phyloP scores from a whole-genome alignment of 2,329 filamentous ascomycete genomes.

The Boeremia lycopersici region DNA sequence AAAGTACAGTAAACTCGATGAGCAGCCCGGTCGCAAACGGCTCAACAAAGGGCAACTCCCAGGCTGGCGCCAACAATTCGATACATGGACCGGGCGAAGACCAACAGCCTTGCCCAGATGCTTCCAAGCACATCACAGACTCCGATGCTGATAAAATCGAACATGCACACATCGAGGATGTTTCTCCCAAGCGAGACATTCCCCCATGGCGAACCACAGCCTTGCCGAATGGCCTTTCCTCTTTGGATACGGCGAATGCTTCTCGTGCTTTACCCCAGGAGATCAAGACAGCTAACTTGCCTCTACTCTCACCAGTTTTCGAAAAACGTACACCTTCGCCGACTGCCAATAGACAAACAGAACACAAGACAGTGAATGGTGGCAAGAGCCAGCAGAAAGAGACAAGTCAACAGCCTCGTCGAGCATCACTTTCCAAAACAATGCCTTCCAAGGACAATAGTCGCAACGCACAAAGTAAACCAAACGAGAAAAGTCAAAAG shows the following conservation, averaged over 20 bases:
- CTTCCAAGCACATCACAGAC: slow-evolving; percentile 38
- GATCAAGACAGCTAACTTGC: slow-evolving; percentile 48
- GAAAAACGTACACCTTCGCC: slow-evolving; percentile 76
- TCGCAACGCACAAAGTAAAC: slow-evolving; percentile 34
- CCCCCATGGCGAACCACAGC: slow-evolving; percentile 38
- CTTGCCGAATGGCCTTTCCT: slow-evolving; percentile 39
- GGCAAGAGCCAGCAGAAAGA: slow-evolving; percentile 38
- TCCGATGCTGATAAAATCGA: slow-evolving; percentile 34
- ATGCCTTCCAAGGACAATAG: slow-evolving; percentile 31
- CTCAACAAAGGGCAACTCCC: slow-evolving; percentile 24
- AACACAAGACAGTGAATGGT: slow-evolving; percentile 39
- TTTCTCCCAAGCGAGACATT: slow-evolving; percentile 39
- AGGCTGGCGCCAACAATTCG: slow-evolving; percentile 28
- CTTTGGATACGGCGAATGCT: slow-evolving; percentile 53
- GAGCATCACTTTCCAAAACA: slow-evolving; percentile 34
- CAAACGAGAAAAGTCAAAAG: slow-evolving; percentile 35
- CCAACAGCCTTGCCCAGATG: slow-evolving; percentile 33
- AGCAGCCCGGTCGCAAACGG: slow-evolving; percentile 35
- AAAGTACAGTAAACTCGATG: slow-evolving; percentile 31
- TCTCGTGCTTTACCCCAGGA: slow-evolving; percentile 46
- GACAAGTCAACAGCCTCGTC: slow-evolving; percentile 33
- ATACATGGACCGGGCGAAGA: slow-evolving; percentile 31
- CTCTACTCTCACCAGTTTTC: slow-evolving; percentile 72
- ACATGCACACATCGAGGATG: slow-evolving; percentile 30
- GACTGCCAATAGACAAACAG: slow-evolving; percentile 57